phyloP scores from a whole-genome alignment of 1,284 basidiomycete species.

The Pseudomicrostroma phylloplanum region DNA sequence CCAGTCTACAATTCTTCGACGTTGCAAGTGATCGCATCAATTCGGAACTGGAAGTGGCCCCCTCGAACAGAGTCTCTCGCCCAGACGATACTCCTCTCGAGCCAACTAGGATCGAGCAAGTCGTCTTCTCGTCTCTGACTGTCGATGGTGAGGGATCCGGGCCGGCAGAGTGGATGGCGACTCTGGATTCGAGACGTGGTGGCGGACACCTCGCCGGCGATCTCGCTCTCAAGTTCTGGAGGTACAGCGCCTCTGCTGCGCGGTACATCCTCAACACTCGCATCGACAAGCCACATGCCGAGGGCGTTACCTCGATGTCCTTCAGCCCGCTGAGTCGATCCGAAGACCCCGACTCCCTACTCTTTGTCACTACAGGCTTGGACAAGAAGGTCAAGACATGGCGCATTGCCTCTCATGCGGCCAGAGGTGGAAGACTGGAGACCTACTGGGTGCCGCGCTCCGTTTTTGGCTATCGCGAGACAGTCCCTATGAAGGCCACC shows the following conservation, averaged over 20 bases:
- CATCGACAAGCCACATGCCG: slow-evolving; percentile 80
- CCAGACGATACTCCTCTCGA: slow-evolving; percentile 73
- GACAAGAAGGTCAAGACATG: slow-evolving; percentile 69
- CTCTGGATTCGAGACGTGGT: slow-evolving; percentile 66
- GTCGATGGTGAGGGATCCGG: slow-evolving; percentile 12
- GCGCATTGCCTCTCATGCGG: slow-evolving; percentile 48
- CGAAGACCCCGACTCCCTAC: slow-evolving; percentile 42
- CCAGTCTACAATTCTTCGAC: slow-evolving; percentile 85
- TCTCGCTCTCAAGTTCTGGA: slow-evolving; percentile 80
- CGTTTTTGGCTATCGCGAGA: slow-evolving; percentile 38
- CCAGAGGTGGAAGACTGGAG: slow-evolving; percentile 36
- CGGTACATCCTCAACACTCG: slow-evolving; percentile 66
- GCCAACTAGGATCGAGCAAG: slow-evolving; percentile 68
- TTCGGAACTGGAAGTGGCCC: slow-evolving; percentile 83
- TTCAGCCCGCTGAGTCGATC: slow-evolving; percentile 56
- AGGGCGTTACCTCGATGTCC: slow-evolving; percentile 62
- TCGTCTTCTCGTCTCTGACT: slow-evolving; percentile 58
- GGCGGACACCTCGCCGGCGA: slow-evolving; percentile 61
- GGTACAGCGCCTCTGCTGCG: slow-evolving; percentile 60
- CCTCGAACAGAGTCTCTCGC: slow-evolving; percentile 83
- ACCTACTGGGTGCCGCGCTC: slow-evolving; percentile 44
- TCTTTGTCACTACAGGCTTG: slow-evolving; percentile 62
- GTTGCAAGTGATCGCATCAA: slow-evolving; percentile 66
- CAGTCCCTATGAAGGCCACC: slow-evolving; percentile 53
- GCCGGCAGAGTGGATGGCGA: slow-evolving; percentile 82